Conservation (phyloP, 148 eudicot species). For the Selenicereus undatus region DNA sequence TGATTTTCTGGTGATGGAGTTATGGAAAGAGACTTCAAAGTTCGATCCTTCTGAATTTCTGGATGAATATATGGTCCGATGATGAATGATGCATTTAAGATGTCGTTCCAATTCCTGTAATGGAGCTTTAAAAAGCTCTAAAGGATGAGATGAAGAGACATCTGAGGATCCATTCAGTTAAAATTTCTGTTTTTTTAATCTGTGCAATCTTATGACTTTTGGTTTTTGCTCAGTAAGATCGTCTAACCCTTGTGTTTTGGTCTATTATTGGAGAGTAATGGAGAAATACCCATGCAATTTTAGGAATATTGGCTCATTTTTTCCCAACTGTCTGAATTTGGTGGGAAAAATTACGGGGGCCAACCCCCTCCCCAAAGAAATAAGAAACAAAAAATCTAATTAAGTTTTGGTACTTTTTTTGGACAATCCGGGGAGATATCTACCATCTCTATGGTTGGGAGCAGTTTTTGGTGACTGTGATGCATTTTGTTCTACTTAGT, state of each 20-base stretch:
- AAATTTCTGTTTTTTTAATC: neutral
- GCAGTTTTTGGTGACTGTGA: too few relatives aligned
- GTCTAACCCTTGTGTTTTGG: neutral
- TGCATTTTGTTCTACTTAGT: too few relatives aligned
- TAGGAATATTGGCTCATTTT: neutral
- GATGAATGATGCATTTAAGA: slow-evolving; percentile 23
- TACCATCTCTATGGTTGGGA: too few relatives aligned
- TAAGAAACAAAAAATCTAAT: too few relatives aligned
- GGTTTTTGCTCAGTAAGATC: neutral
- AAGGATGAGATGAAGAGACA: slow-evolving; percentile 35
- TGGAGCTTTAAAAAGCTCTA: slow-evolving; percentile 27
- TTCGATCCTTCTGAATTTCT: neutral
- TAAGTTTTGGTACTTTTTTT: neutral
- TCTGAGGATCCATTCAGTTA: slow-evolving; percentile 31
- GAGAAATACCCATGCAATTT: neutral
- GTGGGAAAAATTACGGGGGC: neutral
- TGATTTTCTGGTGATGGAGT: neutral
- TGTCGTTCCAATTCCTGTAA: slow-evolving; percentile 43
- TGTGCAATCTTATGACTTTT: neutral
- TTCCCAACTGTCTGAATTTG: neutral
- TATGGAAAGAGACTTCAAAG: neutral
- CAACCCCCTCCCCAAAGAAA: neutral
- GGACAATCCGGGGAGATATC: too few relatives aligned
- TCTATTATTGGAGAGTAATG: neutral
- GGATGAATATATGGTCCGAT: slow-evolving; percentile 26